Evolutionary conservation across 805 yeast genomes (phyloP).

Genomic region (Hanseniaspora valbyensis): DNA sequence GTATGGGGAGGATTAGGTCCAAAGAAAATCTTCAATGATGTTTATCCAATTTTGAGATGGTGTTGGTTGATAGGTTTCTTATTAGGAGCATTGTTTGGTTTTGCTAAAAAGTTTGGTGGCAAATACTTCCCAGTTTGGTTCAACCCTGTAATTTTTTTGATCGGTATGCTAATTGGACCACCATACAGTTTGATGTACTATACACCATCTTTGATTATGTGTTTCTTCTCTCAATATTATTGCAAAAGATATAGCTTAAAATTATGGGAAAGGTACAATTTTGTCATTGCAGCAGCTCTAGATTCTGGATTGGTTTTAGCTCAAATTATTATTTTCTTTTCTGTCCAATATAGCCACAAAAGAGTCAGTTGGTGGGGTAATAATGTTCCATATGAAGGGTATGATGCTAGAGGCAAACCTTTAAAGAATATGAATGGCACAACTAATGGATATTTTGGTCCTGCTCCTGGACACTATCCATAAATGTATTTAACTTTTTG

Average conservation of each 20-base stretch:
- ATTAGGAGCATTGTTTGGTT: conserved; percentile 27
- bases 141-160: conserved; percentile 42
- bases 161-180: conserved; percentile 41
- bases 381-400: conserved; percentile 30
- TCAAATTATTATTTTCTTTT: conserved; percentile 43
- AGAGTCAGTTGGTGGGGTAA: conserved; percentile 51
- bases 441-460: conserved; percentile 22
- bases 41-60: conserved; percentile 54
- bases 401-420: conserved; percentile 19
- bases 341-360: conserved; percentile 40
- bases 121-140: conserved; percentile 29
- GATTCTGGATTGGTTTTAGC: conserved; percentile 55
- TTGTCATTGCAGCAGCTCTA: conserved; percentile 49
- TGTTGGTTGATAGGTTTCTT: conserved; percentile 50
- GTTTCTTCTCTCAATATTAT: conserved; percentile 38
- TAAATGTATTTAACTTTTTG: too few species aligned
- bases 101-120: conserved; percentile 23
- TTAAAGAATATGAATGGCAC: conserved; percentile 17
- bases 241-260: conserved; percentile 38
- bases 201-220: conserved; percentile 25
- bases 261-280: conserved; percentile 54
- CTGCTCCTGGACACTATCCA: conserved; percentile 28
- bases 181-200: conserved; percentile 39
- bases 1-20: conserved; percentile 55
- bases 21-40: conserved; percentile 41